Conservation (phyloP, 1,284 basidiomycete species). For the Xerocomus amazonicus region DNA sequence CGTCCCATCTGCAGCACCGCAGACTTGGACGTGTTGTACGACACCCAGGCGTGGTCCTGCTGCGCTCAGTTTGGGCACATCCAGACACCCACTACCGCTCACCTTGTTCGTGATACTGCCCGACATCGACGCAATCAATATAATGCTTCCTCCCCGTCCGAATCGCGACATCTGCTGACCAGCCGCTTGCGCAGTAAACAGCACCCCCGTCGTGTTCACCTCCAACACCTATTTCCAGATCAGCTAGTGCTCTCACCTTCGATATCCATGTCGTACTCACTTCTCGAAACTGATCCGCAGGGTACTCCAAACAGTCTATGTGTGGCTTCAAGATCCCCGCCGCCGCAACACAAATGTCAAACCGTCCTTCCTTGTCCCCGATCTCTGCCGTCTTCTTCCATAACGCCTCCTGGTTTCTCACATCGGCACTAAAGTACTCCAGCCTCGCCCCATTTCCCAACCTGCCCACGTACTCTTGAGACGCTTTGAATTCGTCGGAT, state of each 20-base stretch:
- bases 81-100: slow-evolving; percentile 12
- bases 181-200: slow-evolving; percentile 77
- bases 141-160: slow-evolving; percentile 73
- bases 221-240: slow-evolving; percentile 54
- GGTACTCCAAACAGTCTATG: slow-evolving; percentile 67
- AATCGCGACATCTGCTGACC: slow-evolving; percentile 73
- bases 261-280: slow-evolving; percentile 31
- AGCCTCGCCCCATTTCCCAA: slow-evolving; percentile 49
- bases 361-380: slow-evolving; percentile 57
- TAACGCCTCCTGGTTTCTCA: slow-evolving; percentile 56
- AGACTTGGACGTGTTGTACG: slow-evolving; percentile 80
- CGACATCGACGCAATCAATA: slow-evolving; percentile 81
- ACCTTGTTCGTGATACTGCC: slow-evolving; percentile 82
- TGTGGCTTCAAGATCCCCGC: slow-evolving; percentile 70
- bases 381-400: slow-evolving; percentile 58
- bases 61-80: neutral
- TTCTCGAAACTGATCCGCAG: slow-evolving; percentile 66
- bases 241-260: neutral
- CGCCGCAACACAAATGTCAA: slow-evolving; percentile 75
- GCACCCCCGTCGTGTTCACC: slow-evolving; percentile 74
- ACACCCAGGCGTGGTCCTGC: slow-evolving; percentile 71
- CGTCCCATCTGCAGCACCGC: slow-evolving; percentile 80
- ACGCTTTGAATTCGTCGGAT: slow-evolving; percentile 62
- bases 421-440: slow-evolving; percentile 65
- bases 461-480: slow-evolving; percentile 49